Base-by-base conservation (phyloP, 2,329 filamentous ascomycete species). In the Emergomyces africanus region DNA sequence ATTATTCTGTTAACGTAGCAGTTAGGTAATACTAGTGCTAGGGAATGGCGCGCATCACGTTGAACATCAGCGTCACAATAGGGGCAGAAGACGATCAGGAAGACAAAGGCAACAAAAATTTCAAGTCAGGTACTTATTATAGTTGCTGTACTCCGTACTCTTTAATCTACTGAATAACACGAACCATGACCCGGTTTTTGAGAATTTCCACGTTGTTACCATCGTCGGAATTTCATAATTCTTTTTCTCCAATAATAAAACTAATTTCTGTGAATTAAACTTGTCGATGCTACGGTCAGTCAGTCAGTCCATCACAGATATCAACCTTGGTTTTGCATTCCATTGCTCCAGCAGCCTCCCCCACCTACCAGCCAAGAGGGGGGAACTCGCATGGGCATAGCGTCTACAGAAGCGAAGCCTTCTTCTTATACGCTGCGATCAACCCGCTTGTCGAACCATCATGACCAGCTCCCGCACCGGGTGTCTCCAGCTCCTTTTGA, bases 381-480 rank as follows among this genome's bases (percentile, higher is more conserved):
- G 3, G 30, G 30, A 30, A 30, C 30, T 30, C 30, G 30, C 30
- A 30, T 3, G 30, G 30, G 6, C 3, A 30, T 30, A 30, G 30
- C 30, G 6, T 30, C 57, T 62, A 64, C 57, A 63, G 51, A 42
- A 63, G 59, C 55, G 62, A 61, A 30, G 81, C 75, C 80, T 82
- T 85, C 78, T 86, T 85, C 87, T 96, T 96, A 80, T 96, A 99
- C 10, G 89, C 89, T 61, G 86, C 86, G 74, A 99, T 90, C 66
- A 99, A 80, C 33, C 91, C 89, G 64, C 85, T 89, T 12, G 94
- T 99, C 68, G 88, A 94, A 63, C 84, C 78, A 74, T 99, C 94
- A 76, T 99, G 94, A 60, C 81, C 83, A 58, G 85, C 85, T 67
- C 83, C 84, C 62, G 83, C 88, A n/a, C 81, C 75, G 71, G 86